These are phyloP conservation scores for Cercophora newfieldiana DNA, from an alignment of 495 filamentous ascomycete genomes.

Conservation along the genomic window DNA sequence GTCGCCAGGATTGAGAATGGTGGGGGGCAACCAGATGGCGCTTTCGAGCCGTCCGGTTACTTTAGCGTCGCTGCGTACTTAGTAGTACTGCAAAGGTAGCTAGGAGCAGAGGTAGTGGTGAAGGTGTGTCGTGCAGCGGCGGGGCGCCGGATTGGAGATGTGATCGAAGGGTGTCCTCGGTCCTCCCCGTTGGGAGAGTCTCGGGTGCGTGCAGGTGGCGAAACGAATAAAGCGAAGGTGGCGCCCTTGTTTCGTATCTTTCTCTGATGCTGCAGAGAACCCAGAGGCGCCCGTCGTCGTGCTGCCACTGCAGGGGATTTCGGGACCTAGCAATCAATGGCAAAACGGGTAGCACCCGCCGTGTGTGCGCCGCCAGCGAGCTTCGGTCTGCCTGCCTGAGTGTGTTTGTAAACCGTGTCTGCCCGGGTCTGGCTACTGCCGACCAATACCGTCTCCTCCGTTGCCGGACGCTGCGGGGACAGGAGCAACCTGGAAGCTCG, in stretches of 20 bases:
- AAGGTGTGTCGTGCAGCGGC: neutral
- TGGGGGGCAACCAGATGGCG: slow-evolving; percentile 25
- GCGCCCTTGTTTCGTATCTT: neutral
- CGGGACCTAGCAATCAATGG: neutral
- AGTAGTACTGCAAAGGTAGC: neutral
- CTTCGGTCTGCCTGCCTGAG: neutral
- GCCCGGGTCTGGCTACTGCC: neutral
- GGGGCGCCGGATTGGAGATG: no score
- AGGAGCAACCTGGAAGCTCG: neutral
- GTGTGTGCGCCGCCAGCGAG: neutral
- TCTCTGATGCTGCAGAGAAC: neutral
- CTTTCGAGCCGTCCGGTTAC: slow-evolving; percentile 24
- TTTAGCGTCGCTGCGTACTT: neutral
- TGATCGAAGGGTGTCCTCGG: neutral
- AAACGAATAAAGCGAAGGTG: neutral
- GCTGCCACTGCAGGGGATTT: neutral
- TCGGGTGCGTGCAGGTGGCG: slow-evolving; percentile 1
- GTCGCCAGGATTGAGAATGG: slow-evolving; percentile 40
- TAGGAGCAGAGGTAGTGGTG: neutral
- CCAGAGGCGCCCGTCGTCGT: neutral
- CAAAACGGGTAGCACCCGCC: neutral
- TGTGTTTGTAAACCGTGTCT: neutral
- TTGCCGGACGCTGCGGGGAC: neutral
- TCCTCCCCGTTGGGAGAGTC: neutral
- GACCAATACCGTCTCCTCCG: neutral